Conservation (phyloP, 1,139 yeast species). For the Hyphopichia fennica region DNA sequence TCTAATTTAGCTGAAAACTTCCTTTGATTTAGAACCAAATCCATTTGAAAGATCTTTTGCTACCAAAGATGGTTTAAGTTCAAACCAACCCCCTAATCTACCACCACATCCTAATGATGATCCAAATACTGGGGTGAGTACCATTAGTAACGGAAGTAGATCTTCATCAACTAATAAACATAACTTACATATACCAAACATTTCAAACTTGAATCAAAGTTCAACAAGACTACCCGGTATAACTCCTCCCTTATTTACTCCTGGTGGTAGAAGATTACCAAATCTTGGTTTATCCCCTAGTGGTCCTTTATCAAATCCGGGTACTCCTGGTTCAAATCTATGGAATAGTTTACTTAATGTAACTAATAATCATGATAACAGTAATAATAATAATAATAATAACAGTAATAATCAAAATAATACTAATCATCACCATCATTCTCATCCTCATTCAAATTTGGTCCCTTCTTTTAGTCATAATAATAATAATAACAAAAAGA, state of each 20-base stretch:
- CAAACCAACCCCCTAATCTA: conserved; percentile 8
- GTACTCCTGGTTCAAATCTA: conserved; percentile 50
- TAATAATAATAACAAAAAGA: conserved; percentile 29
- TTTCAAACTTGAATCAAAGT: conserved; percentile 21
- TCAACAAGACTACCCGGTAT: conserved; percentile 35
- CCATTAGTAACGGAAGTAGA: conserved; percentile 5
- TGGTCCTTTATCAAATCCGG: conserved; percentile 37
- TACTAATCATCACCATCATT: background rate
- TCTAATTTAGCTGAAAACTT: conserved; percentile 35
- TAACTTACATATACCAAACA: conserved; percentile 35
- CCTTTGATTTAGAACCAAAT: conserved; percentile 84
- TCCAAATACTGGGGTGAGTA: conserved; percentile 2
- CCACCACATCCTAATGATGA: conserved; percentile 7
- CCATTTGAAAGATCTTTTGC: conserved; percentile 97
- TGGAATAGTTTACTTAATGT: conserved; percentile 49
- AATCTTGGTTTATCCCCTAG: conserved; percentile 51
- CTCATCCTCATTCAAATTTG: conserved; percentile 6
- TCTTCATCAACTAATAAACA: conserved; percentile 24
- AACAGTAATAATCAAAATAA: background rate
- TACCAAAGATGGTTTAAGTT: conserved; percentile 32
- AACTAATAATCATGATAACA: conserved; percentile 21
- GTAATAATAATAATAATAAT: background rate
- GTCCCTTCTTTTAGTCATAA: conserved; percentile 6
- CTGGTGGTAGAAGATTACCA: conserved; percentile 62
- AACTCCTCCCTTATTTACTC: conserved; percentile 59